Conservation (phyloP, 768 basidiomycete species). For the Rubroboletus pulcherrimus region DNA sequence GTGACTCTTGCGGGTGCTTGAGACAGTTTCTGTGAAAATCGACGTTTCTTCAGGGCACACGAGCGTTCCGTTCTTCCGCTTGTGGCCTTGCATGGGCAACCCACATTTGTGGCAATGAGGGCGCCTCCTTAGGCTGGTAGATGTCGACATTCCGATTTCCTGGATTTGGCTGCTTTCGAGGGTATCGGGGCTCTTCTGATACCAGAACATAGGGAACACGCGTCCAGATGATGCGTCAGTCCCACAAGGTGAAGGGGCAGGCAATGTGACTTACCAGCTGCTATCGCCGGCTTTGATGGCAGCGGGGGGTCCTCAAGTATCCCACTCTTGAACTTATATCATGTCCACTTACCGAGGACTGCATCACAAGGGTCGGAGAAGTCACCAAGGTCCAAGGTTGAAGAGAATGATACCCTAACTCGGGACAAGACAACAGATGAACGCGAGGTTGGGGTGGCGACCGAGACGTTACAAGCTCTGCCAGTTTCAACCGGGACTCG, state of each 20-base stretch:
- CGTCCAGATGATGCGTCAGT: conserved; percentile 1
- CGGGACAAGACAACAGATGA: conserved; percentile 19
- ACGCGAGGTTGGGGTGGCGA: conserved; percentile 23
- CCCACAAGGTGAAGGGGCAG: neutral
- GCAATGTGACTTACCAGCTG: conserved; percentile 22
- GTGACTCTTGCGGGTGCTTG: conserved; percentile 16
- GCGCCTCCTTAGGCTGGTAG: conserved; percentile 30
- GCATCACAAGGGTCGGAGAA: conserved; percentile 5
- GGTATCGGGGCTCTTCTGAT: neutral
- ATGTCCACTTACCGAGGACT: neutral
- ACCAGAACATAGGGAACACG: neutral
- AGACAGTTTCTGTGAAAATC: conserved; percentile 11
- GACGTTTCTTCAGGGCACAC: conserved; percentile 25
- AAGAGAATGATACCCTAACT: conserved; percentile 19
- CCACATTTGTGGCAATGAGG: conserved; percentile 35
- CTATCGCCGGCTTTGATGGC: conserved; percentile 23
- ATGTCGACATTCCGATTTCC: conserved; percentile 23
- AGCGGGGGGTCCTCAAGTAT: conserved; percentile 13
- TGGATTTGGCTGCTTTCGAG: conserved; percentile 1
- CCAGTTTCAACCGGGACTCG: neutral
- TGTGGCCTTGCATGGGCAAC: conserved; percentile 32
- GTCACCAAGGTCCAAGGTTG: neutral
- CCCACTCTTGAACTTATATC: conserved; percentile 24
- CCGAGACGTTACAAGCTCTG: conserved; percentile 4
- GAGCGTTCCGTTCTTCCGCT: conserved; percentile 29